Base-by-base conservation (phyloP, 2,329 filamentous ascomycete genomes). In the Stagonosporopsis cucurbitacearum region DNA sequence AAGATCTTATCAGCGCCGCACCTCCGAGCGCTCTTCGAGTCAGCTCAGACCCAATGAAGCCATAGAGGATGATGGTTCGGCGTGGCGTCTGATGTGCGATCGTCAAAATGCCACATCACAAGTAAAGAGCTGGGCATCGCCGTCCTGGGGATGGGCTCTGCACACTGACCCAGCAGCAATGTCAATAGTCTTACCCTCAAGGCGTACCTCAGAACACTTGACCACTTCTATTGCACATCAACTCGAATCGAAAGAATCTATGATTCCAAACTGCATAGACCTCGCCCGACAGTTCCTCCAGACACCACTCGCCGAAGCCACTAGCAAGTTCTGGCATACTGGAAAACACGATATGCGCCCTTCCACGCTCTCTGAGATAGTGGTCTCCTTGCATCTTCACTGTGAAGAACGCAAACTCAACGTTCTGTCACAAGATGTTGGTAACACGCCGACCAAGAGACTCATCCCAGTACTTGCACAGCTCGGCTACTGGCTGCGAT, bases 371-470 rank as follows among this genome's bases (percentile, higher is more conserved):
- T 90, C 67, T 81, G 90, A 47, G 23, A 83, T 94, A 33, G 80
- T 96, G 61, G 79, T 88, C 35, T 89, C 86, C 0, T 80, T 99
- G 12, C 95, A 99, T 76, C 80, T 98, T 3, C 79, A 96, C n/a
- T 83, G 90, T 0, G 94, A 99, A 73, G 95, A 99, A 72, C 83
- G 90, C 59, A 98, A 96, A 70, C 83, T 99, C 1, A 86, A 91
- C 58, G 84, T 88, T 3, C 77, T 80, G 50, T 79, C 80, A 40
- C 76, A 77, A n/a, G 80, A 84, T 59, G 72, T 76, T n/a, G 75
- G 80, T 11, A 75, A 70, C 43, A 74, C 73, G 19, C 77, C 81
- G 37, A 65, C 77, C 20, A 76, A 80, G 13, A 80, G 82, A 37
- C 76, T 98, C 20, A 85, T 86, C n/a, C 87, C 90, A 15, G 75